Evolutionary conservation across 2,329 filamentous ascomycete species (phyloP), one percentile per base, ranked within the genome.

Genomic region (Aspergillus novofumigatus): DNA sequence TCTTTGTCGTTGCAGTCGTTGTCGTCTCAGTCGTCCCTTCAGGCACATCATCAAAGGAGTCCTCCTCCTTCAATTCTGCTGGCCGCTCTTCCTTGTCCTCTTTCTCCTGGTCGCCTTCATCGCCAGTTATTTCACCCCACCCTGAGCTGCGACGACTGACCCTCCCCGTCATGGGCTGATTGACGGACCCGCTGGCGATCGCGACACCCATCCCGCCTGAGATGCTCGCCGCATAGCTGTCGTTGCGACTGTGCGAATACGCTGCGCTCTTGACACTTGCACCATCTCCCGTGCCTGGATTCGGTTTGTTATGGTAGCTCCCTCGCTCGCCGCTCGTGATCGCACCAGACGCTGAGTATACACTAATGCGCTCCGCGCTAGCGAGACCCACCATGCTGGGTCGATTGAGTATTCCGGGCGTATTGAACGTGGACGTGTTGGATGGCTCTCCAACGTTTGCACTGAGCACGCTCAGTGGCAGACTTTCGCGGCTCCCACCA

Each of bases 201-300:
- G 87, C 86, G 63, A 85, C 88, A 29, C 73, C 71, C n/a, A 82
- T 68, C 8, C 82, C 83, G 6, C 81, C 84, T 61, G 64, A 59
- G 11, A 92, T 87, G 72, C 89, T 93, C 26, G 90, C 89, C 59
- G 81, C 88, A 54, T 93, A 85, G 73, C 92, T 96, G 70, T 96
- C 91, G 51, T 90, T 88, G 60, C 91, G 83, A 2, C 84, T 85
- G 71, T 96, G 92, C 0, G 90, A 89, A 3, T 90, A 72, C 1
- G 88, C 76, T 0, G 90, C 91, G 71, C 91, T 96, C 54, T 90
- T 83, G 29, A 95, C 79, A 68, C 91, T 96, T 9, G 86, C 86
- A 1, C 84, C 89, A 63, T 96, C 91, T 4, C 82, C 85, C 49
- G 71, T 69, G 21, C 69, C 73, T 60, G 66, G 49, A 49, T 54